Base-by-base conservation (phyloP, 2,329 filamentous ascomycete species). In the Diaporthe nobilis region DNA sequence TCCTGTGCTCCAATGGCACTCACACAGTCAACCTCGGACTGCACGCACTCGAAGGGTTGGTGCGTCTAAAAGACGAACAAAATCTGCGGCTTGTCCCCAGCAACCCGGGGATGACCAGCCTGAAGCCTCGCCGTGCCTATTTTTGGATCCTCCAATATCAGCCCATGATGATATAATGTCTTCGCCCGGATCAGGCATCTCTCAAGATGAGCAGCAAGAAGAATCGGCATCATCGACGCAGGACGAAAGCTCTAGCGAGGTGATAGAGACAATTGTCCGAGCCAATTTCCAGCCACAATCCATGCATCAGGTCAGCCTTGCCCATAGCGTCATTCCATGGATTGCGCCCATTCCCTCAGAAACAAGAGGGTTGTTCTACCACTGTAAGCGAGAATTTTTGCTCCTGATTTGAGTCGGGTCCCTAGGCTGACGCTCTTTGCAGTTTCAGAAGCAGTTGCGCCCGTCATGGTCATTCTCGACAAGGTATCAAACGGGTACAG, bases 391-490 rank as follows among this genome's bases (percentile, higher is more conserved):
- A 25, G 1, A 39, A 6, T 20, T 1, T 1, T 28, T 6, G 2
- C 4, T 20, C 4, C 1, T 4, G 1, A 39, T 20, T 20, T 39
- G 6, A 2, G 4, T 20, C 17, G 17, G 13, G 4, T 8, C 5
- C 25, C 25, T 3, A 3, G 9, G 8, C 17, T 65, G 25, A 65
- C 61, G 3, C 5, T 0, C 20, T 20, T 9, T 17, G 1, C 4
- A 68, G 65, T 68, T 49, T 68, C 65, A 9, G 47, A 68, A 25
- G 65, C 65, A 25, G 65, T 68, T 3, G 65, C 65, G 0, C 65
- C 65, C 3, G 65, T 68, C 47, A 68, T 68, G 65, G 65, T 68
- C 12, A 68, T 68, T 13, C 47, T 68, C 15, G 65, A 68, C 25
- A 68, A 53, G 8, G 47, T 68, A 39, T 53, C 65, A 53, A 68